Percentiles rank a stretch among this genome's conserved stretches.
phyloP scores from a whole-genome alignment of 306 rosid species.

The Acacia crassicarpa region DNA sequence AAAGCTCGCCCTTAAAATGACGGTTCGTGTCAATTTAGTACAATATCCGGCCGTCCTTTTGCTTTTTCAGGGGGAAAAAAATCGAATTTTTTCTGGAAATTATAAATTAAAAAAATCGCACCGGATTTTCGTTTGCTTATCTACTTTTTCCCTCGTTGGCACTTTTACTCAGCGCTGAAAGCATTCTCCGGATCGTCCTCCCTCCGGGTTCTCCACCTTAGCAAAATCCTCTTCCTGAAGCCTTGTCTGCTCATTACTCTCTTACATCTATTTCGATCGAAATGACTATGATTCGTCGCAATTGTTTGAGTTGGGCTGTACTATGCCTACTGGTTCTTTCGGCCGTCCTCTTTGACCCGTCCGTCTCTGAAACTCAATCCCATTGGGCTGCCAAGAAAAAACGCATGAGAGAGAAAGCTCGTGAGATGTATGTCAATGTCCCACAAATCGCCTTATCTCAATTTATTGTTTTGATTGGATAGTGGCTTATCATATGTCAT shows the following conservation, averaged over 20 bases:
- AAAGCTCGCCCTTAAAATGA: no score
- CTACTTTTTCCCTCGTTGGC: not conserved
- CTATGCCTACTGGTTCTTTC: slow-evolving; percentile 47
- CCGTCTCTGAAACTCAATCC: slow-evolving; percentile 39
- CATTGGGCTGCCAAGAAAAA: slow-evolving; percentile 59
- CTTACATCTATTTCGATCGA: not conserved
- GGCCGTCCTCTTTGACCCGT: slow-evolving; percentile 28
- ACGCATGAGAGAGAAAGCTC: slow-evolving; percentile 89
- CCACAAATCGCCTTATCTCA: not conserved
- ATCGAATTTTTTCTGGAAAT: not conserved
- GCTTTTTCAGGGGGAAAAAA: no score
- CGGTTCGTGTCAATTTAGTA: no score
- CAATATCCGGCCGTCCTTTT: no score
- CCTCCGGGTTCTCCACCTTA: slow-evolving; percentile 4
- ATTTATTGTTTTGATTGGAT: slow-evolving; percentile 2
- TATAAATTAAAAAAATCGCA: not conserved
- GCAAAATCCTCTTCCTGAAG: slow-evolving; percentile 25
- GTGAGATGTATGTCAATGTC: slow-evolving; percentile 57
- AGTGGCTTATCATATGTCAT: not conserved
- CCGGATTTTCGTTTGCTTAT: not conserved
- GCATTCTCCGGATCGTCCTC: slow-evolving; percentile 14
- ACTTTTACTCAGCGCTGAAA: not conserved
- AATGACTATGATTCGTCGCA: slow-evolving; percentile 41
- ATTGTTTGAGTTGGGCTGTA: slow-evolving; percentile 48
- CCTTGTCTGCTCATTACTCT: slow-evolving; percentile 11